phyloP scores from a whole-genome alignment of 2,329 filamentous ascomycete genomes.

The Grosmannia huntii region DNA sequence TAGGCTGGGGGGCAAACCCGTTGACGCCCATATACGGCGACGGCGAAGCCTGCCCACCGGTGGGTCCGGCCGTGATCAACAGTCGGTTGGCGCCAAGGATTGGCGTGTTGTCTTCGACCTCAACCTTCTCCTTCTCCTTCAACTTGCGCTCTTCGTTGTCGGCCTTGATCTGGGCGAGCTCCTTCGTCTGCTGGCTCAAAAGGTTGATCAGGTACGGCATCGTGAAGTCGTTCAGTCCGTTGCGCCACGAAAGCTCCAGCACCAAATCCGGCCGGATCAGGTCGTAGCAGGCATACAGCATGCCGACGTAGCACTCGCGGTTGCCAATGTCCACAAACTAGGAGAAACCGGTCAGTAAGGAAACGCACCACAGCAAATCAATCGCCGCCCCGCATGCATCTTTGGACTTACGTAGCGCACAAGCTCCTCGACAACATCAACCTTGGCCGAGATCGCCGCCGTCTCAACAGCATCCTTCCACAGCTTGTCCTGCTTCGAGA shows the following conservation, averaged over 20 bases:
- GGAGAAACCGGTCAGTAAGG: conserved; percentile 19
- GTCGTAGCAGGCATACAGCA: conserved; percentile 98
- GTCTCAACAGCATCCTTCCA: conserved; percentile 99
- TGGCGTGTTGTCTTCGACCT: conserved; percentile 84
- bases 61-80: conserved; percentile 89
- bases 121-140: conserved; percentile 38
- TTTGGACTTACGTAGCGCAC: conserved; percentile 77
- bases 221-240: conserved; percentile 88
- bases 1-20: conserved; percentile 79
- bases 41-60: conserved; percentile 42
- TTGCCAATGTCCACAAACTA: conserved; percentile 98
- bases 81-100: conserved; percentile 81
- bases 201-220: conserved; percentile 99
- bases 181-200: conserved; percentile 77
- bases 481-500: conserved; percentile 98
- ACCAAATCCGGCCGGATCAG: conserved; percentile 87
- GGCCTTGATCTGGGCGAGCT: conserved; percentile 74
- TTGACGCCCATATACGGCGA: conserved; percentile 69
- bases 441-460: conserved; percentile 78
- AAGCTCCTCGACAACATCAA: conserved; percentile 87
- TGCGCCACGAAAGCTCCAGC: conserved; percentile 92
- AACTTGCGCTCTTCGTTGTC: conserved; percentile 64
- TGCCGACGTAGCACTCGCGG: conserved; percentile 98
- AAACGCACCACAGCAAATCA: not conserved
- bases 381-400: not conserved